Evolutionary conservation across 2,329 filamentous ascomycete genomes (phyloP), one percentile per base, ranked within the genome.

Genomic region (Fusarium sp.): DNA sequence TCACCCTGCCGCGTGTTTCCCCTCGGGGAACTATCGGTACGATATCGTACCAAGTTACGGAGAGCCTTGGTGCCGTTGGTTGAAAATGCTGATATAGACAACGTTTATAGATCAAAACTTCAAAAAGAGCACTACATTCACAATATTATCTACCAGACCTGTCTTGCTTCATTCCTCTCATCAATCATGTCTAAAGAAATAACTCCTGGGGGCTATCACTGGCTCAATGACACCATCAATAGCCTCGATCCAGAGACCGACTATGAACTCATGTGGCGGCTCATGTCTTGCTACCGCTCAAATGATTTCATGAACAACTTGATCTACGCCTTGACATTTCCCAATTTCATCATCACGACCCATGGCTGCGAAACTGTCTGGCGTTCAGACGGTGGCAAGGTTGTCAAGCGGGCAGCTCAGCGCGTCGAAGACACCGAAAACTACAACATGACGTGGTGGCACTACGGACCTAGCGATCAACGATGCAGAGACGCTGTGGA

Each of bases 371-470:
- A 63, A 7, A 60, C 60, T 2, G 60, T 62, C 15, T 62, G 54
- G 54, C 60, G 60, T 8, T 60, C 42, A 29, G 60, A 62, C 12
- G 60, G 60, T 4, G 60, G 60, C 41, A 62, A 62, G 21, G 60
- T 62, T 4, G 18, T 60, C 2, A 62, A 60, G 10, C 33, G 35
- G 4, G 54, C 41, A 6, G n/a, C 60, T 1, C 60, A 62, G 3
- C 54, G 54, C 10, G 60, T 62, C 7, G 60, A 62, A 27, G 60
- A 60, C 0, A 62, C 60, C 4, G 60, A 62, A 7, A 62, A 62
- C 16, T 62, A 23, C 54, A 62, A 62, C 12, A 62, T 62, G 60
- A 62, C 60, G 5, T 62, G 60, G 60, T 62, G 60, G 54, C 54
- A 60, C 5, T 62, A 62, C 1, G 54, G 60, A 0, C 60, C 54